Conservation (phyloP, 2,329 filamentous ascomycete genomes). For the Helminthosporium solani region DNA sequence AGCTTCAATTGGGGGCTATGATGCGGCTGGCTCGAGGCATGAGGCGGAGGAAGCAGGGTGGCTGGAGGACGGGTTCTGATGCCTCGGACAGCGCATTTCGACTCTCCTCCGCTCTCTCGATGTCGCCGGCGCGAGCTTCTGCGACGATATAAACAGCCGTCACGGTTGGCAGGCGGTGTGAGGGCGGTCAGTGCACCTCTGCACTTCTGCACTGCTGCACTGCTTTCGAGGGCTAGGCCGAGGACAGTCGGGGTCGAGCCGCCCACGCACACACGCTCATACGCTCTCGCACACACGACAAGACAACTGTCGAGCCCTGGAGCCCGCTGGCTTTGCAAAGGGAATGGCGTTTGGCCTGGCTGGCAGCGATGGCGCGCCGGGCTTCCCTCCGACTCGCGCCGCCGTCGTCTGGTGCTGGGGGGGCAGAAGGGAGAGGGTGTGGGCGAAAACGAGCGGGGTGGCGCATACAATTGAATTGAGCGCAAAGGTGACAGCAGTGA, state of each 20-base stretch:
- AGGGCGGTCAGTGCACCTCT: slow-evolving; percentile 39
- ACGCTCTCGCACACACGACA: slow-evolving; percentile 15
- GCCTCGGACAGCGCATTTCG: slow-evolving; percentile 43
- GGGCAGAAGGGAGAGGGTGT: too few species aligned
- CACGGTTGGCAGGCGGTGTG: slow-evolving; percentile 43
- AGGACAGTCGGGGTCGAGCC: slow-evolving; percentile 19
- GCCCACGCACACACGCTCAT: too few species aligned
- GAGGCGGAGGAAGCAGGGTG: slow-evolving; percentile 30
- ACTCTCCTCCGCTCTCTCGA: slow-evolving; percentile 34
- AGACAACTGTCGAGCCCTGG: neutral
- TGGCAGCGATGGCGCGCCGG: slow-evolving; percentile 7
- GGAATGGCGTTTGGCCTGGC: neutral
- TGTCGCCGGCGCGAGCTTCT: slow-evolving; percentile 29
- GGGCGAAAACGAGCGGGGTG: slow-evolving; percentile 22
- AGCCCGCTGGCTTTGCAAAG: neutral
- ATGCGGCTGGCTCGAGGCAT: slow-evolving; percentile 38
- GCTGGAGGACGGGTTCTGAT: slow-evolving; percentile 32
- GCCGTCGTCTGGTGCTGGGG: too few species aligned
- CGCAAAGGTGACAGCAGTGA: slow-evolving; percentile 10
- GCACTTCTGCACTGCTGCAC: too few species aligned
- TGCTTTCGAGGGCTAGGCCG: slow-evolving; percentile 28
- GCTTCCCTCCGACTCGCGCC: slow-evolving; percentile 17
- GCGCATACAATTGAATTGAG: slow-evolving; percentile 23
- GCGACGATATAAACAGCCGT: slow-evolving; percentile 37
- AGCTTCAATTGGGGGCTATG: slow-evolving; percentile 33